Evolutionary conservation across 2,329 filamentous ascomycete genomes (phyloP).

Genomic region (Magnaporthiopsis poae): DNA sequence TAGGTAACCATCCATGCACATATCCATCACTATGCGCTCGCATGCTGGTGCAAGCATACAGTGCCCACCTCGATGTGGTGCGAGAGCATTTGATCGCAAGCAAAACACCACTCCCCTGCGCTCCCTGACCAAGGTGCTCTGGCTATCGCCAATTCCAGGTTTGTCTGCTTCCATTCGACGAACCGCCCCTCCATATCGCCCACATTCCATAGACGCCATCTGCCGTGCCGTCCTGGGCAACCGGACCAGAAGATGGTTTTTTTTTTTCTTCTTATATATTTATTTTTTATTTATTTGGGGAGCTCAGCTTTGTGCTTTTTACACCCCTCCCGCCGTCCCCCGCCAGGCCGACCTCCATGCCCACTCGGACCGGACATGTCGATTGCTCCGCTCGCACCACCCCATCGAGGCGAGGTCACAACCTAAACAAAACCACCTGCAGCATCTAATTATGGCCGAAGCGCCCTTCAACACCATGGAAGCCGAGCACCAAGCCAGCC

Average conservation of each 20-base stretch:
- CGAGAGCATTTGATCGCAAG: neutral
- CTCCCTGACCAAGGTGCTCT: neutral
- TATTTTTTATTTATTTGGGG: neutral
- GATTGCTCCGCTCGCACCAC: neutral
- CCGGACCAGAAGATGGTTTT: neutral
- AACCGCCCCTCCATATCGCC: neutral
- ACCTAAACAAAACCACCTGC: neutral
- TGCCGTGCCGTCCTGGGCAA: neutral
- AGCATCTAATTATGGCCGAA: neutral
- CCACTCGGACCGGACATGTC: neutral
- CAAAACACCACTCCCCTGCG: too few species aligned
- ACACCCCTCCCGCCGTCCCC: neutral
- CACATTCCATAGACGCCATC: neutral
- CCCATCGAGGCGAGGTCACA: neutral
- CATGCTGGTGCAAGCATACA: neutral
- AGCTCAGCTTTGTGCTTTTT: neutral
- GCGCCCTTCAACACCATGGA: too few species aligned
- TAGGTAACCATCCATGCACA: neutral
- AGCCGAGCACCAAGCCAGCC: too few species aligned
- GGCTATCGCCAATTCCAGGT: neutral
- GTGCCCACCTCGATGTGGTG: neutral
- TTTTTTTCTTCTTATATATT: too few species aligned
- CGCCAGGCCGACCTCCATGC: neutral
- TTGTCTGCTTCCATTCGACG: neutral
- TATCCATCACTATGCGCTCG: neutral